Conservation (phyloP, 2,329 filamentous ascomycete species). For the Arthrinium puccinioides region DNA sequence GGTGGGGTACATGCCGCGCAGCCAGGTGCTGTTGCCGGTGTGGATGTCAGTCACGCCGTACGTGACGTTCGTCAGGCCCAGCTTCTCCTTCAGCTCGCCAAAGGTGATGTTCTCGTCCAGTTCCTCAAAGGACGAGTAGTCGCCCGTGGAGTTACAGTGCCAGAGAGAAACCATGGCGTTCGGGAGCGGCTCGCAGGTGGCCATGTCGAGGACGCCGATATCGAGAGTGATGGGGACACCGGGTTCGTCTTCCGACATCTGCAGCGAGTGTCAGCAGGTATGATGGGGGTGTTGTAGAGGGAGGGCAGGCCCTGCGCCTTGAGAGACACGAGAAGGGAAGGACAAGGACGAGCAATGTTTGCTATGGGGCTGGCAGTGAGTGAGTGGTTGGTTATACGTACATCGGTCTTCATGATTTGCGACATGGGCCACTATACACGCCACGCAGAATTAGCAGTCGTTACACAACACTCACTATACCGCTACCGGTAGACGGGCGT, state of each 20-base stretch:
- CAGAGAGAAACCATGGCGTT: conserved; percentile 4
- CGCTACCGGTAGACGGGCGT: too few species aligned
- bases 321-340: not conserved
- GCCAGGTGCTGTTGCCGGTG: not conserved
- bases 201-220: conserved; percentile 5
- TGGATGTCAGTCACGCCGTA: conserved; percentile 1
- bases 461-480: too few species aligned
- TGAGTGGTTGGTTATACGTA: too few species aligned
- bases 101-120: not conserved
- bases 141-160: conserved; percentile 6
- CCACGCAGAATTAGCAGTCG: too few species aligned
- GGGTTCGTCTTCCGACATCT: conserved; percentile 4
- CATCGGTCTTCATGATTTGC: not conserved
- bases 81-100: not conserved
- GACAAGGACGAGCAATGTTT: not conserved
- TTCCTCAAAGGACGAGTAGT: not conserved
- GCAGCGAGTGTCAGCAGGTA: not conserved
- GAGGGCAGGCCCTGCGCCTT: too few species aligned
- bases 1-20: not conserved
- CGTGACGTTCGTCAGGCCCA: not conserved
- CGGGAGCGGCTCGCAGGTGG: conserved; percentile 7
- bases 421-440: not conserved
- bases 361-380: too few species aligned
- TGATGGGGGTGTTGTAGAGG: too few species aligned
- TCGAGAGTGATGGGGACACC: conserved; percentile 7